phyloP scores from a whole-genome alignment of 768 basidiomycete species.

The Trametes gibbosa region DNA sequence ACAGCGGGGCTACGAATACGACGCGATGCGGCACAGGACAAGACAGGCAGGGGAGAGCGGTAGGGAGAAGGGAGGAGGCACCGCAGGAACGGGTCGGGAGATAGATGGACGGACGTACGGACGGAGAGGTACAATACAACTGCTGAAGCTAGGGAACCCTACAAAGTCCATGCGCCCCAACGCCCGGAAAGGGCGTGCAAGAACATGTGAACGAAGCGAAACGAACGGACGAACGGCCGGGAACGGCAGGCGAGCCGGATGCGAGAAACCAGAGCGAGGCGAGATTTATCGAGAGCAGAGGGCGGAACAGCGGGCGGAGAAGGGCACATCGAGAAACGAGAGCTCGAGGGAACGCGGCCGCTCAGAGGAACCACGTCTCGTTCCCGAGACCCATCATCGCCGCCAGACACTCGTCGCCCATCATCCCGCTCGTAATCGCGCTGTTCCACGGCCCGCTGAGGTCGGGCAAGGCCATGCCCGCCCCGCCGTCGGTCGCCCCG shows the following conservation, averaged over 20 bases:
- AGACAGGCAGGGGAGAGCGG: background rate
- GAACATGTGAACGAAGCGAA: too few relatives aligned
- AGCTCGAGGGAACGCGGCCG: background rate
- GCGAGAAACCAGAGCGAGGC: background rate
- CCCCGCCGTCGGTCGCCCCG: background rate
- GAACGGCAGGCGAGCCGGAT: background rate
- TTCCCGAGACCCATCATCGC: constrained; percentile 17
- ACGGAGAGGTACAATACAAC: background rate
- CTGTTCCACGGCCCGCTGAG: constrained; percentile 9
- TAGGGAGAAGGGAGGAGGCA: too few relatives aligned
- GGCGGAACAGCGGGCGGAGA: background rate
- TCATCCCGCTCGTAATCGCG: constrained; percentile 7
- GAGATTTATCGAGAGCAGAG: background rate
- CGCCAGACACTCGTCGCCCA: constrained; percentile 17
- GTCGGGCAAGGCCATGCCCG: background rate
- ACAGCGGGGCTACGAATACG: background rate
- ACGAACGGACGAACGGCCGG: too few relatives aligned
- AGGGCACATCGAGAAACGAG: background rate
- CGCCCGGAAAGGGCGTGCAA: too few relatives aligned
- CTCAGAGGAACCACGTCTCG: constrained; percentile 15
- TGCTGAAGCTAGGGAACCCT: background rate
- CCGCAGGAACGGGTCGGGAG: too few relatives aligned
- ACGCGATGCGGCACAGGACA: background rate
- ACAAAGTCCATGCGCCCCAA: too few relatives aligned
- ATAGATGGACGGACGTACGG: background rate